Evolutionary conservation across 2,329 filamentous ascomycete genomes (phyloP), one percentile per base, ranked within the genome.

Genomic region (Furcasterigmium sp.): DNA sequence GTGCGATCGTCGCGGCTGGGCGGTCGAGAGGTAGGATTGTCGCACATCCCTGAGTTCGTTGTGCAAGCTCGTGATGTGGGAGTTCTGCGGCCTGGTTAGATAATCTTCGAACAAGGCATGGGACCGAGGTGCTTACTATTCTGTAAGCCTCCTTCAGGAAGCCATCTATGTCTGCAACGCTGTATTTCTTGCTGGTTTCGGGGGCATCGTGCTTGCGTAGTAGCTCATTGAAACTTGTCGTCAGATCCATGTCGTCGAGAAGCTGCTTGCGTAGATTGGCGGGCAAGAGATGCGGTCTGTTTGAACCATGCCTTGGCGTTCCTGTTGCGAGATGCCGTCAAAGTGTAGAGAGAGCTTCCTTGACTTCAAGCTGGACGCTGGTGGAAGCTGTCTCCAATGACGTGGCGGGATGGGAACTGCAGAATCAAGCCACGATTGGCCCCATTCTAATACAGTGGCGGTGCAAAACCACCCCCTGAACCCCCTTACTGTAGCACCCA

Each of bases 71-170:
- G 78, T 68, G 48, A 97, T 94, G 60, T 94, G 89, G 8, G 82
- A 78, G 60, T 95, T 93, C 90, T 95, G 57, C 15, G 35, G 8
- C 45, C 36, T 13, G n/a, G n/a, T n/a, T 26, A 18, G 38, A 17
- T 34, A n/a, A n/a, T n/a, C n/a, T n/a, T n/a, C n/a, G n/a, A n/a
- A 34, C 6, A 13, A 23, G 10, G 14, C 4, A 9, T 3, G 11
- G 21, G 10, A 3, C 14, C 17, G 28, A 32, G 53, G 49, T 40
- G 63, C 76, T 57, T 70, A 94, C 91, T 63, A 97, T 96, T 60
- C 85, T 81, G 67, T 95, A 93, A 42, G 93, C 93, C 67, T 97
- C 91, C 59, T 91, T 90, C 26, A 97, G 72, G 60, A 97, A 98
- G 56, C 86, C 85, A 61, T 96, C 87, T 40, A 93, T 76, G 53